Base-by-base conservation (phyloP, 306 rosid species). In the Lupinus albus region DNA sequence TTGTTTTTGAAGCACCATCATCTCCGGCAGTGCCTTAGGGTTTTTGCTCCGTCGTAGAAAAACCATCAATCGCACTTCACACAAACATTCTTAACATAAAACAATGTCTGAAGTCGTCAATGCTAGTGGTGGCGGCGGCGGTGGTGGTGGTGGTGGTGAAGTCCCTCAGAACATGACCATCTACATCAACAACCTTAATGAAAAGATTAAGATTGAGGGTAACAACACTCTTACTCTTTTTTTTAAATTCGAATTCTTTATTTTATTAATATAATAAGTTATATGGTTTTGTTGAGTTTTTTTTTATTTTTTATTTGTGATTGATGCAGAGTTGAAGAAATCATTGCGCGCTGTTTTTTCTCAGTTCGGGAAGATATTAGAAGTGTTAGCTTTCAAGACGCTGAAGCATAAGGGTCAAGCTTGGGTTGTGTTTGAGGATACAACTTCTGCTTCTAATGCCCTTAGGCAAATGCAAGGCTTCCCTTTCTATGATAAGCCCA, bases 331-430 rank as follows among this genome's bases (percentile, higher is more conserved):
- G 79, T 81, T 94, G 85, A 94, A 94, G 85, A 94, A 94, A 71
- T 88, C 97, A 21, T 73, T 94, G 70, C 49, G 75, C 59, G 97
- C 99, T 30, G 96, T 94, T 67, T 88, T 94, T 82, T 88, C 92
- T 16, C 99, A 94, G 79, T 94, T 94, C 65, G 99, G 99, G 77
- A 91, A 91, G 89, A 91, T 94, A 53, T 77, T 88, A 64, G 99
- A 91, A 51, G 97, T 94, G 35, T 71, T 86, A 32, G 97, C 99
- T 13, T 87, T 87, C 84, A 94, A 85, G 81, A 86, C 96, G 20
- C 81, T 94, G 51, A 94, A 94, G 80, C 99, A 91, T 78, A 94
- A 88, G 64, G 99, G 99, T 16, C 99, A 94, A 76, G 97, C 97
- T 44, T 94, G 96, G 97, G 96, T 94, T 6, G 90, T 94, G 38